A percentile compares a stretch with the other conserved stretches of the same genome.
Evolutionary conservation across 1,139 yeast species (phyloP).

Genomic region (Arxiozyma bovina): DNA sequence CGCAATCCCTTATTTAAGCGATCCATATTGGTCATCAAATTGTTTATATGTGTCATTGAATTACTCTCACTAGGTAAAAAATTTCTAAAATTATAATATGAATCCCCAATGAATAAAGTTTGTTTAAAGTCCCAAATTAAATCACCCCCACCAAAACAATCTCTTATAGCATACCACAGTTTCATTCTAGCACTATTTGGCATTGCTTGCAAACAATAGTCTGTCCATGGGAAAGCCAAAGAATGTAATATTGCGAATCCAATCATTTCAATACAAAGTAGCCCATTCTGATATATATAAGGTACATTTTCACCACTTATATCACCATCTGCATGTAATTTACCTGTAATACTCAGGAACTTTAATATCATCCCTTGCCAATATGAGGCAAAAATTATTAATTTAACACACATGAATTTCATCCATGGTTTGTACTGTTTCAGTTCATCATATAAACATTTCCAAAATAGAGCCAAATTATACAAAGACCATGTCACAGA

Average conservation of each 20-base stretch:
- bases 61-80: slow-evolving; percentile 56
- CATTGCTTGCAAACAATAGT: slow-evolving; percentile 51
- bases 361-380: slow-evolving; percentile 87
- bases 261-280: slow-evolving; percentile 75
- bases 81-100: slow-evolving; percentile 67
- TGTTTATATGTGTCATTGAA: slow-evolving; percentile 59
- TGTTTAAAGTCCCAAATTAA: slow-evolving; percentile 66
- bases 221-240: slow-evolving; percentile 71
- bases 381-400: slow-evolving; percentile 89
- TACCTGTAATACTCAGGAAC: slow-evolving; percentile 46
- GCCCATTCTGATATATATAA: slow-evolving; percentile 63
- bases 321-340: slow-evolving; percentile 33
- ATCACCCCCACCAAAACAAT: slow-evolving; percentile 69
- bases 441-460: slow-evolving; percentile 67
- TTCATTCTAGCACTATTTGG: slow-evolving; percentile 63
- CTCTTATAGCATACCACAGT: slow-evolving; percentile 57
- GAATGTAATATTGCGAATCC: slow-evolving; percentile 85
- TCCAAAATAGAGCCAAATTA: slow-evolving; percentile 87
- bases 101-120: slow-evolving; percentile 54
- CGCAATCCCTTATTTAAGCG: slow-evolving; percentile 79
- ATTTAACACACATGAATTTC: slow-evolving; percentile 84
- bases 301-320: slow-evolving; percentile 33
- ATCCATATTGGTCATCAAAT: slow-evolving; percentile 55
- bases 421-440: slow-evolving; percentile 81
- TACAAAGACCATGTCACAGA: slow-evolving; percentile 78